phyloP scores from a whole-genome alignment of 2,329 filamentous ascomycete species.

The Westerdykella ornata region DNA sequence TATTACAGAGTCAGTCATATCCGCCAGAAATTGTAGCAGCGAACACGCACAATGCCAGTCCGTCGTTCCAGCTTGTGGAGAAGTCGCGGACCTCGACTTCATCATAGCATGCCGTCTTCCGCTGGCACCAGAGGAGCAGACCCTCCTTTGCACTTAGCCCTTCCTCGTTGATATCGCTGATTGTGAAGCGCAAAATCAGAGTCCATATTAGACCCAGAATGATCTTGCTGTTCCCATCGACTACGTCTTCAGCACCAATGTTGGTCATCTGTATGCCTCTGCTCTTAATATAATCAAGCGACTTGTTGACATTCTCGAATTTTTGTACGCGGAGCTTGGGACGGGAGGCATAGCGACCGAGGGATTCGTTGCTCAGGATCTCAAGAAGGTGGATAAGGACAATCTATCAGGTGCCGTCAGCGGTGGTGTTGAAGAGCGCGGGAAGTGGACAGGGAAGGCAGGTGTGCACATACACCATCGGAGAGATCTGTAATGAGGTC shows the following conservation, averaged over 20 bases:
- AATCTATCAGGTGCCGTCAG: conserved; percentile 50
- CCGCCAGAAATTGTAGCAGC: too few relatives aligned
- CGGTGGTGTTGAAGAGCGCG: not conserved
- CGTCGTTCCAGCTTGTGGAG: conserved; percentile 93
- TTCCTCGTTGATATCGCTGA: conserved; percentile 97
- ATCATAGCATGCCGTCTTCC: conserved; percentile 97
- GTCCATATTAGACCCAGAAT: conserved; percentile 98
- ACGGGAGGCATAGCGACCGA: conserved; percentile 93
- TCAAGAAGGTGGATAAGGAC: conserved; percentile 95
- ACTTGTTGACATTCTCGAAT: conserved; percentile 97
- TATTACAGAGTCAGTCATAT: conserved; percentile 17
- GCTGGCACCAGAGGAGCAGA: conserved; percentile 90
- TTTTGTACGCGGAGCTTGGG: conserved; percentile 93
- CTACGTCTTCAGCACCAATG: conserved; percentile 95
- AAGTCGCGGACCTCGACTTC: conserved; percentile 95
- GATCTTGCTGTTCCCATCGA: conserved; percentile 96
- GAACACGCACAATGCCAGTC: conserved; percentile 65
- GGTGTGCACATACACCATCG: conserved; percentile 67
- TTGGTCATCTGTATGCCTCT: conserved; percentile 96
- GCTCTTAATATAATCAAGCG: conserved; percentile 85
- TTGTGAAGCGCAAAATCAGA: conserved; percentile 93
- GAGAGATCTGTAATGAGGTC: conserved; percentile 85
- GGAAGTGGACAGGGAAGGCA: not conserved
- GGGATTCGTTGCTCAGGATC: conserved; percentile 86
- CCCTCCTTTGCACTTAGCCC: conserved; percentile 97